Conservation (phyloP, 345 rosid species). For the Psidium guajava region DNA sequence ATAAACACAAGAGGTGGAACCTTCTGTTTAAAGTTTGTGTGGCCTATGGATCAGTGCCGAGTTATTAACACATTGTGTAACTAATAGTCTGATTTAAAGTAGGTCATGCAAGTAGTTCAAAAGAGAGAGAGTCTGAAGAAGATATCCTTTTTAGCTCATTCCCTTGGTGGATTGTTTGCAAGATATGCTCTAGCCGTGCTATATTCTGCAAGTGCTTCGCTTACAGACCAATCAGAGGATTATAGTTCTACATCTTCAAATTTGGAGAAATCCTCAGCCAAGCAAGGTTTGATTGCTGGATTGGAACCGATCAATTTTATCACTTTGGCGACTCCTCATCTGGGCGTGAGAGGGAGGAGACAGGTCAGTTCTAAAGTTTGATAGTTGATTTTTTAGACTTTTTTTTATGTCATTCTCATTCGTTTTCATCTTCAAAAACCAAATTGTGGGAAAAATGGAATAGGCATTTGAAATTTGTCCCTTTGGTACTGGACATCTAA, state of each 20-base stretch:
- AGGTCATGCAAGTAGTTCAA: constrained; percentile 69
- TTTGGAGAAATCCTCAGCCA: constrained; percentile 16
- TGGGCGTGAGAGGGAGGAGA: constrained; percentile 93
- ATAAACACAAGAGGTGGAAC: background rate
- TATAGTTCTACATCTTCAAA: constrained; percentile 15
- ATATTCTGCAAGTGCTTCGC: constrained; percentile 29
- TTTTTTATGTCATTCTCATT: background rate
- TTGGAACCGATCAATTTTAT: constrained; percentile 87
- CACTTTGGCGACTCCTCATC: constrained; percentile 97
- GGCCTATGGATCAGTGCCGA: background rate
- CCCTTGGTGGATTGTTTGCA: constrained; percentile 96
- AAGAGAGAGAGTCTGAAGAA: constrained; percentile 61
- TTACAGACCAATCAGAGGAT: constrained; percentile 15
- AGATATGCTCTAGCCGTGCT: constrained; percentile 79
- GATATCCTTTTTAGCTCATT: constrained; percentile 93
- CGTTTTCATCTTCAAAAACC: background rate
- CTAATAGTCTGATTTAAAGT: constrained; percentile 1
- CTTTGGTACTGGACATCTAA: background rate
- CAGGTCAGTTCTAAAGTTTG: constrained; percentile 52
- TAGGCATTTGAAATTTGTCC: background rate
- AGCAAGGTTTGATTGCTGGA: constrained; percentile 67
- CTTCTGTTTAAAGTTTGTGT: background rate
- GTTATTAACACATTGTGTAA: background rate
- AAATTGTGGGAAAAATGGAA: background rate
- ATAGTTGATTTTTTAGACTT: background rate